Evolutionary conservation across 495 filamentous ascomycete species (phyloP).

Genomic region (Cetradonia linearis): DNA sequence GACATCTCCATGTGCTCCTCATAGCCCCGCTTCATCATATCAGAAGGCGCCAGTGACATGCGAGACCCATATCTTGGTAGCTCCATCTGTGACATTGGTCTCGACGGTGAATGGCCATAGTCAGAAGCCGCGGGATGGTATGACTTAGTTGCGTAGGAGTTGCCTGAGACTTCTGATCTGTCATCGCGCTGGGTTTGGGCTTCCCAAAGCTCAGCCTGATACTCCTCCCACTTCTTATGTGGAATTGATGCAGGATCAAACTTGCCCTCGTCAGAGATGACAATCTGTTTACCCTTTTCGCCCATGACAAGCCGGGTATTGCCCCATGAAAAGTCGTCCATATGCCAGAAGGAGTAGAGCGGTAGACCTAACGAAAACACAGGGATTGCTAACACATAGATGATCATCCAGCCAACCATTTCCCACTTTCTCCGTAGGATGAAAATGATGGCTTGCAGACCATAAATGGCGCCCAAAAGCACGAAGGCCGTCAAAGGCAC

Average conservation of each 20-base stretch:
- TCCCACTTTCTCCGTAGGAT: constrained; percentile 94
- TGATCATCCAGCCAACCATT: constrained; percentile 98
- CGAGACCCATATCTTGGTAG: constrained; percentile 48
- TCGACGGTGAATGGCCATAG: constrained; percentile 46
- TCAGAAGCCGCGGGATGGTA: constrained; percentile 55
- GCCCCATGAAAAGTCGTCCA: constrained; percentile 99
- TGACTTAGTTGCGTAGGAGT: constrained; percentile 81
- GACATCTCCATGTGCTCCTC: constrained; percentile 54
- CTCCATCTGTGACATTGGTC: constrained; percentile 69
- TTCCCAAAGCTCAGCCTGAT: constrained; percentile 95
- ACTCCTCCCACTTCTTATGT: constrained; percentile 98
- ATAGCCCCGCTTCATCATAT: constrained; percentile 54
- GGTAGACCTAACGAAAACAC: constrained; percentile 87
- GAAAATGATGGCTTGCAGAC: constrained; percentile 95
- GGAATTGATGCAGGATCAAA: constrained; percentile 91
- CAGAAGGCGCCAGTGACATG: constrained; percentile 72
- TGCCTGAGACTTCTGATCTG: constrained; percentile 74
- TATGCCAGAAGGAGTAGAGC: constrained; percentile 96
- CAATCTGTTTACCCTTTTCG: constrained; percentile 81
- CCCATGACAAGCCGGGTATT: constrained; percentile 97
- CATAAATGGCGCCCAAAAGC: constrained; percentile 87
- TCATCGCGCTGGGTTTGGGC: constrained; percentile 80
- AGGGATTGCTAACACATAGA: constrained; percentile 86
- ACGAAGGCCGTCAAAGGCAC: constrained; percentile 80
- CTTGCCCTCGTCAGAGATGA: constrained; percentile 96